Percentiles rank a stretch among this genome's conserved stretches.
Evolutionary conservation across 2,329 filamentous ascomycete species (phyloP).

Genomic region (Alternaria burnsii): DNA sequence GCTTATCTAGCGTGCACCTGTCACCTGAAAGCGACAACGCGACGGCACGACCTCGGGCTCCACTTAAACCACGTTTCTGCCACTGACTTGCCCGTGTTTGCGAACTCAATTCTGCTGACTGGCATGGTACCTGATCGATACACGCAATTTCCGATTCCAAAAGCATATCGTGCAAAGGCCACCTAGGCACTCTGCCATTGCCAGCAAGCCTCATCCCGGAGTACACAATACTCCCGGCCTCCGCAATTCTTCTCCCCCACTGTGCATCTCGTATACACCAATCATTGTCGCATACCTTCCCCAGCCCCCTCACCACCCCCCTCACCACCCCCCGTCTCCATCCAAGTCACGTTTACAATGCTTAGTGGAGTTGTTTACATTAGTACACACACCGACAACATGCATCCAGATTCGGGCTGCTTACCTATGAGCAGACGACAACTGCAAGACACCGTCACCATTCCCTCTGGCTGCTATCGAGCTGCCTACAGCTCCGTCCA

Average conservation of each 20-base stretch:
- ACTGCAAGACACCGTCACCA: neutral
- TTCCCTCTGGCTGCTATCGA: neutral
- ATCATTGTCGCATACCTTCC: neutral
- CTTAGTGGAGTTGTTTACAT: neutral
- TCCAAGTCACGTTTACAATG: neutral
- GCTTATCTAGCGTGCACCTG: constrained; percentile 9
- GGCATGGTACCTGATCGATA: neutral
- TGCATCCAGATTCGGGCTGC: neutral
- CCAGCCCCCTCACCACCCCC: constrained; percentile 1
- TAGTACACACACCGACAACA: neutral
- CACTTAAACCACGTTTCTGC: constrained; percentile 4
- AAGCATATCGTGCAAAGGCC: neutral
- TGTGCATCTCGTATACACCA: neutral
- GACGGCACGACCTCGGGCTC: constrained; percentile 5
- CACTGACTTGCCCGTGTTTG: neutral
- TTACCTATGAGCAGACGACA: neutral
- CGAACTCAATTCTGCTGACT: constrained; percentile 3
- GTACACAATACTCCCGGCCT: constrained; percentile 4
- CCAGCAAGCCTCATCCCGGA: neutral
- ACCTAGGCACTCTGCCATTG: neutral
- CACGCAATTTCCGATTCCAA: constrained; percentile 1
- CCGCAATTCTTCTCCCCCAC: neutral
- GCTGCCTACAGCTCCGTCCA: constrained; percentile 4
- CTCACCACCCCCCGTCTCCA: neutral
- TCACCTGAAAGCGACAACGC: constrained; percentile 5